Evolutionary conservation across 495 filamentous ascomycete genomes (phyloP), one percentile per base, ranked within the genome.

Genomic region (Penicillium daleae): DNA sequence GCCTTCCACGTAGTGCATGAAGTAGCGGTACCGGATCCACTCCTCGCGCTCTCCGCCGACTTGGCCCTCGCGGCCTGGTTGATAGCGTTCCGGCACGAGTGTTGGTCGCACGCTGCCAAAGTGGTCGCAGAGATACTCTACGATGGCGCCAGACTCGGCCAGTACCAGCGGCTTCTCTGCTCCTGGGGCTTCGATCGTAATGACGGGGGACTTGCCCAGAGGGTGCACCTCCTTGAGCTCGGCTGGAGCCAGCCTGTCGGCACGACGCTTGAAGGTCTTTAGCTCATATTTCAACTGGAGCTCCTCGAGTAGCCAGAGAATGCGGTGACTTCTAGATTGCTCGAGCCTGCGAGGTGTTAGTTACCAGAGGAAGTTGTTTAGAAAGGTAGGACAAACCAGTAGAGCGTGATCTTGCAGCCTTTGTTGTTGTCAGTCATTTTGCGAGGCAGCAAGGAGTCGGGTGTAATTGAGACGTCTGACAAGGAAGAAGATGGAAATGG

Each of bases 281-380:
- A 97, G 73, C 56, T 91, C 84, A 78, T 94, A 97, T 51, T 87
- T 76, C 29, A 97, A 56, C n/a, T 85, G 78, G 56, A 95, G 86
- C 65, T 95, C 92, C 74, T 95, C 90, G 54, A 97, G 85, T 42
- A 97, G 86, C 92, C 91, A 97, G 46, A 94, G 80, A 63, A 97
- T 90, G 50, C 92, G 88, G 63, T 97, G 92, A 55, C 90, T 85
- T 59, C 93, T 91, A 42, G 75, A 76, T 68, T 79, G 65, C 46
- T 78, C 74, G 40, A 79, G 75, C 76, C 76, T 78, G 33, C 35
- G 39, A 10, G 15, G 17, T 46, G 13, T 52, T 33, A 60, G 54
- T 35, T 7, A 1, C 27, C 2, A 13, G 17, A n/a, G 46, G n/a
- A 44, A 13, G 26, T 6, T 19, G 3, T 48, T 17, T 27, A 15